A percentile compares a stretch with the other conserved stretches of the same genome.
Evolutionary conservation across 2,329 filamentous ascomycete genomes (phyloP).

Genomic region (Diaporthe citriasiana): DNA sequence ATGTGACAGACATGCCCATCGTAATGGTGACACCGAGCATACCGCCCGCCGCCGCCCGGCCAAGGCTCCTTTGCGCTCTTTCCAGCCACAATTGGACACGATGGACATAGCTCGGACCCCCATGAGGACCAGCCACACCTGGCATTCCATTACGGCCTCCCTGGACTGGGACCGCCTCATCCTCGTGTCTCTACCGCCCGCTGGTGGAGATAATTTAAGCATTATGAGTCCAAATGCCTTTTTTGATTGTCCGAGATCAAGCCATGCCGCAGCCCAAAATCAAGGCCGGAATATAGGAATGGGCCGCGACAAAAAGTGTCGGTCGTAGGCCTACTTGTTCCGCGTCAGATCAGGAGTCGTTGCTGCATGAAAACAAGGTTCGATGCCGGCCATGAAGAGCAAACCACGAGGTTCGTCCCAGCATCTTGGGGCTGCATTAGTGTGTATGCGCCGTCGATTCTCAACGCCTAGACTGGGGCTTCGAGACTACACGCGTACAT

Average conservation of each 20-base stretch:
- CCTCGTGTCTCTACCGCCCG: not conserved
- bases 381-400: not conserved
- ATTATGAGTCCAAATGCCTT: not conserved
- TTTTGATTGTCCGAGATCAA: not conserved
- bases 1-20: slow-evolving; percentile 75
- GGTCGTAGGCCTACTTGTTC: not conserved
- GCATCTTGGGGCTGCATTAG: not conserved
- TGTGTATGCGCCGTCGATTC: not conserved
- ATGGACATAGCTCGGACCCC: not conserved
- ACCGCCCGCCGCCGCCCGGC: too few relatives aligned
- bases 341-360: not conserved
- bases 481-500: not conserved
- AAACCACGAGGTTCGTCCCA: not conserved
- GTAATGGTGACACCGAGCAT: slow-evolving; percentile 55
- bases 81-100: not conserved
- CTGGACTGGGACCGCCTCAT: not conserved
- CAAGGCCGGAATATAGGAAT: not conserved
- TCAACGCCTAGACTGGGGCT: not conserved
- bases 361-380: not conserved
- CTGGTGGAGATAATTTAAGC: not conserved
- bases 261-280: not conserved
- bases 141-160: not conserved
- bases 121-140: not conserved
- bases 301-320: not conserved
- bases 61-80: too few relatives aligned